Evolutionary conservation across 495 filamentous ascomycete species (phyloP).

Genomic region (Penicillium riverlandense): DNA sequence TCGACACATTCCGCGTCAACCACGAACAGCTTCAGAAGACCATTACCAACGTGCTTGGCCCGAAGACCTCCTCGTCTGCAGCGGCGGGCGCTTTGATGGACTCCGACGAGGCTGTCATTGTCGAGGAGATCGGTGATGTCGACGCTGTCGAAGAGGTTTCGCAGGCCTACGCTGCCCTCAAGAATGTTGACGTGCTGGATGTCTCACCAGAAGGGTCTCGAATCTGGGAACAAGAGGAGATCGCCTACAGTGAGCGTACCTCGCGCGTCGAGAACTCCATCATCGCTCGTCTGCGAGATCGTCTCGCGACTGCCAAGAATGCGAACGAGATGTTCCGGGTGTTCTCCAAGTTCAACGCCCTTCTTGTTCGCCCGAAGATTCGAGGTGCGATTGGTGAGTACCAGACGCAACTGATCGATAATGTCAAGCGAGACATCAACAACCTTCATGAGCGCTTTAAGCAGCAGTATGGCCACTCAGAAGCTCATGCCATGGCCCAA

Average conservation of each 20-base stretch:
- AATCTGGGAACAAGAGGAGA: conserved; percentile 86
- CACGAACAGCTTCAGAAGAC: conserved; percentile 96
- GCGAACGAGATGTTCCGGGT: conserved; percentile 99
- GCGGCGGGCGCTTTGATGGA: conserved; percentile 38
- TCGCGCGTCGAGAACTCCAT: conserved; percentile 98
- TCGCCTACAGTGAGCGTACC: conserved; percentile 92
- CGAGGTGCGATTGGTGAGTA: conserved; percentile 96
- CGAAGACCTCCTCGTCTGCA: conserved; percentile 44
- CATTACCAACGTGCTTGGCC: conserved; percentile 87
- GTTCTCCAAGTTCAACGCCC: conserved; percentile 98
- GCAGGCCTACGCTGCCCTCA: conserved; percentile 86
- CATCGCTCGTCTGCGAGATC: conserved; percentile 87
- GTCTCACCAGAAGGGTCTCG: conserved; percentile 81
- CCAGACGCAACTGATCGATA: conserved; percentile 93
- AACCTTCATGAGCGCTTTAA: conserved; percentile 94
- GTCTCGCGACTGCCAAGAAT: conserved; percentile 87
- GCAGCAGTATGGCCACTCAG: conserved; percentile 95
- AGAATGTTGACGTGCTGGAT: conserved; percentile 91
- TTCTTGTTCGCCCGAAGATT: conserved; percentile 96
- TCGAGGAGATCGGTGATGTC: conserved; percentile 93
- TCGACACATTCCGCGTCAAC: conserved; percentile 86
- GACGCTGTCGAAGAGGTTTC: conserved; percentile 97
- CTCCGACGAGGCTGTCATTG: conserved; percentile 57
- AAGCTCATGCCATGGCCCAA: conserved; percentile 96
- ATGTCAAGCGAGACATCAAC: conserved; percentile 90